A percentile compares a stretch with the other conserved stretches of the same genome.
Evolutionary conservation across 148 eudicot genomes (phyloP).

Genomic region (Bassia scoparia): DNA sequence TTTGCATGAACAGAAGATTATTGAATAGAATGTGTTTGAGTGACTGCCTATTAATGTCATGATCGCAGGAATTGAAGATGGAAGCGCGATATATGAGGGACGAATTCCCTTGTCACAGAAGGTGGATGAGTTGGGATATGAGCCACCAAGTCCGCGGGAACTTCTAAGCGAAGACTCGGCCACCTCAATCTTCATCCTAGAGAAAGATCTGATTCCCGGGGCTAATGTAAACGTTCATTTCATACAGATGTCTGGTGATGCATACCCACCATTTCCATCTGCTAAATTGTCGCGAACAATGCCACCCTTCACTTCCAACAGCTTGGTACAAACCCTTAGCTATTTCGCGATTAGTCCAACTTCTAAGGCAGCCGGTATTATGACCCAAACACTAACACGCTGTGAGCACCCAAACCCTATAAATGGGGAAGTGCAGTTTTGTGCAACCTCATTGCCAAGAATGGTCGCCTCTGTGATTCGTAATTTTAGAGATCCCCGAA

Average conservation of each 20-base stretch:
- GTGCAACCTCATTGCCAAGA: background rate
- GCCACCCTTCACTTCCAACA: background rate
- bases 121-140: background rate
- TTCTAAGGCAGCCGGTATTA: background rate
- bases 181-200: background rate
- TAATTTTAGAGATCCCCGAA: background rate
- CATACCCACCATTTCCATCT: background rate
- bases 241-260: background rate
- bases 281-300: background rate
- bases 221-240: background rate
- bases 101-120: conserved; percentile 3
- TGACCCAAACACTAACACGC: conserved; percentile 4
- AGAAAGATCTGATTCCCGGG: background rate
- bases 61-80: background rate
- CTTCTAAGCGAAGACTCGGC: background rate
- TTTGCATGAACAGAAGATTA: no score
- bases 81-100: background rate
- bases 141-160: background rate
- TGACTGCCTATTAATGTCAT: background rate
- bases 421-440: background rate
- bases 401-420: conserved; percentile 6
- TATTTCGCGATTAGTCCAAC: background rate
- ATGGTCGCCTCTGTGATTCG: background rate
- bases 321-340: background rate
- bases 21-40: background rate